Conservation (phyloP, 2,329 filamentous ascomycete species). For the Cladophialophora bantiana region DNA sequence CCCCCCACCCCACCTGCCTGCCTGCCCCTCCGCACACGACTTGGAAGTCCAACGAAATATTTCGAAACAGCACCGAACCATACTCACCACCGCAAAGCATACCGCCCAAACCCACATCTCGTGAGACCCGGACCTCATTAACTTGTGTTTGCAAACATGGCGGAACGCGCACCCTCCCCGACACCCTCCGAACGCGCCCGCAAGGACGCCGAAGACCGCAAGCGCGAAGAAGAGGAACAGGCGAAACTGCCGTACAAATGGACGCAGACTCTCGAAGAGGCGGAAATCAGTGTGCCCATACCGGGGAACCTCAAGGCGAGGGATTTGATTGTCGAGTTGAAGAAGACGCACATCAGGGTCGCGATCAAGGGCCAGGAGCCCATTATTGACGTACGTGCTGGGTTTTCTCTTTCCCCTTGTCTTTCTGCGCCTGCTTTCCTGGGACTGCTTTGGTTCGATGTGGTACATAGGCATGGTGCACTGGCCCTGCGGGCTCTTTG, state of each 20-base stretch:
- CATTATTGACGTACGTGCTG: slow-evolving; percentile 72
- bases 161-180: slow-evolving; percentile 49
- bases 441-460: not conserved
- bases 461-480: not conserved
- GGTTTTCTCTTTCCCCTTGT: not conserved
- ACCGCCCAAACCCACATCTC: no score
- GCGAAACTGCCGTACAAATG: slow-evolving; percentile 94
- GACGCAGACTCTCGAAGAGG: slow-evolving; percentile 88
- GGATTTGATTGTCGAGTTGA: slow-evolving; percentile 83
- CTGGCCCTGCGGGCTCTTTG: no score
- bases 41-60: slow-evolving; percentile 1
- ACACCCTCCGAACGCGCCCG: slow-evolving; percentile 62
- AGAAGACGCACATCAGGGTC: slow-evolving; percentile 77
- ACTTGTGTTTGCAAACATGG: slow-evolving; percentile 8
- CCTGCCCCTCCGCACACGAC: slow-evolving; percentile 12
- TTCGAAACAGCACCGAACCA: not conserved
- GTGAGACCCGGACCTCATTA: no score
- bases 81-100: not conserved
- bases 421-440: not conserved
- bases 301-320: slow-evolving; percentile 82
- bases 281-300: slow-evolving; percentile 79
- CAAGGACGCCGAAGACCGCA: slow-evolving; percentile 65
- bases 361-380: slow-evolving; percentile 88
- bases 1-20: not conserved
- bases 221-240: slow-evolving; percentile 85